These are phyloP conservation scores for Russula griseocarnosa DNA, from an alignment of 768 basidiomycete species.

Conservation along the genomic window DNA sequence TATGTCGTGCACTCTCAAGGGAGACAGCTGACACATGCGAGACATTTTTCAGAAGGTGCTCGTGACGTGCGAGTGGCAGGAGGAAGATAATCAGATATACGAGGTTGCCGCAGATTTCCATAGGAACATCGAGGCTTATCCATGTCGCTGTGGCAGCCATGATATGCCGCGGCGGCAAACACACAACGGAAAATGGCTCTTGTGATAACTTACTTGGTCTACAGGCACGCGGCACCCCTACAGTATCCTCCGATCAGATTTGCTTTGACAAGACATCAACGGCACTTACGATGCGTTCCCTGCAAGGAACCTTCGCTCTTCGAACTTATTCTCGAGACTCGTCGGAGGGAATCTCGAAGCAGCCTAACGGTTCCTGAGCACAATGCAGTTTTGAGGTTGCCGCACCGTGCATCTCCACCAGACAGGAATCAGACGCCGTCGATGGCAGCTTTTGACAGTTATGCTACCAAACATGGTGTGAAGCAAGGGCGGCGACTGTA, in stretches of 20 bases:
- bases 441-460: background rate
- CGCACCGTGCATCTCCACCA: background rate
- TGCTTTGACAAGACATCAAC: background rate
- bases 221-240: background rate
- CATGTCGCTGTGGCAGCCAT: background rate
- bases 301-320: constrained; percentile 10
- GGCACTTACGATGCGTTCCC: background rate
- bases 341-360: background rate
- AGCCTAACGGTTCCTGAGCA: constrained; percentile 1
- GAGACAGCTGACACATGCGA: background rate
- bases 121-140: background rate
- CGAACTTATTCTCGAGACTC: background rate
- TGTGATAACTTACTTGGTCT: background rate
- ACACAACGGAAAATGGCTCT: background rate
- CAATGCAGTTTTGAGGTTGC: background rate
- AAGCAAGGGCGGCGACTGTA: background rate
- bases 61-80: background rate
- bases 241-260: background rate
- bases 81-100: background rate
- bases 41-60: background rate
- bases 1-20: background rate
- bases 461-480: background rate
- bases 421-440: background rate
- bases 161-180: background rate
- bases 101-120: background rate